These are phyloP conservation scores for Orbilia ellipsospora DNA, from an alignment of 2,329 filamentous ascomycete species.

Conservation along the genomic window DNA sequence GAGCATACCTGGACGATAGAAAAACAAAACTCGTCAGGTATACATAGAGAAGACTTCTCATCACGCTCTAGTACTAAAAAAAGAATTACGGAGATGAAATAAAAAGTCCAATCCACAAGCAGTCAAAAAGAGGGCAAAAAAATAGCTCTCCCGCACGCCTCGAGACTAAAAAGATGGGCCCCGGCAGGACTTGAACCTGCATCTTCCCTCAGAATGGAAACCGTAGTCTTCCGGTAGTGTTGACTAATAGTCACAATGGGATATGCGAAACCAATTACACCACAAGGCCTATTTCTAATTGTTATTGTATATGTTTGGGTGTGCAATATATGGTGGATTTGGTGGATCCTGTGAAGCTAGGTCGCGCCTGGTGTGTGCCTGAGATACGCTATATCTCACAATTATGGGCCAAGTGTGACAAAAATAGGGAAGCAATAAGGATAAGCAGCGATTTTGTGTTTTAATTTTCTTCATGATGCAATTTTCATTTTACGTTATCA, in stretches of 20 bases:
- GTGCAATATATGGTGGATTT: neutral
- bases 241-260: slow-evolving; percentile 1
- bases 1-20: too few relatives aligned
- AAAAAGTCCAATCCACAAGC: neutral
- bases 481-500: too few relatives aligned
- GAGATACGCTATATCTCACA: neutral
- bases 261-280: slow-evolving; percentile 32
- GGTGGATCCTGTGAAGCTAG: neutral
- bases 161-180: slow-evolving; percentile 5
- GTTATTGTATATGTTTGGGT: neutral
- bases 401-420: too few relatives aligned
- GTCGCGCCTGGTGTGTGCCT: slow-evolving; percentile 13
- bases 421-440: too few relatives aligned
- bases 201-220: slow-evolving; percentile 20
- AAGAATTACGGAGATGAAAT: too few relatives aligned
- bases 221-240: too few relatives aligned
- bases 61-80: too few relatives aligned
- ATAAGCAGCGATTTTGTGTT: too few relatives aligned
- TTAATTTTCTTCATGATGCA: too few relatives aligned
- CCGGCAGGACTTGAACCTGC: slow-evolving; percentile 38
- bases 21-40: too few relatives aligned
- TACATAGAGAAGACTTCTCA: too few relatives aligned
- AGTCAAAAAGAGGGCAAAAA: neutral
- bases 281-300: slow-evolving; percentile 7
- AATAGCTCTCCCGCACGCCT: neutral